Evolutionary conservation across 805 yeast species (phyloP), one percentile per base, ranked within the genome.

Genomic region (Cephaloascus albidus): DNA sequence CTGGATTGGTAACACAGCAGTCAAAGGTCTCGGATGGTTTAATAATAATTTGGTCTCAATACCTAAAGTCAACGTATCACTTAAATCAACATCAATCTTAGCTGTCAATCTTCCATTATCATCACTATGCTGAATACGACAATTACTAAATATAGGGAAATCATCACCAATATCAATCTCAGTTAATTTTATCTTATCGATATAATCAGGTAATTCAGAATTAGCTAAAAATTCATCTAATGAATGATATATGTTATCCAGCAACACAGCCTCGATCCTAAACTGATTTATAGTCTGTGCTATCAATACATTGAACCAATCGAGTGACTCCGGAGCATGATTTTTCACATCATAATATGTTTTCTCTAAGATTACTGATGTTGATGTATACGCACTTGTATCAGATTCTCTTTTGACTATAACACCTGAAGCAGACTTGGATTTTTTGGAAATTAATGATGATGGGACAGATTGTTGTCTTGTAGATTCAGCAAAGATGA

Each of bases 161-260:
- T 89, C 97, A 54, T 87, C 85, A 27, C 98, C 98, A 41, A 93
- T 81, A 50, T 88, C 90, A 19, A 93, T 78, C 51, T 90, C 97
- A 1, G 89, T 84, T 36, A 93, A 76, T 43, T 73, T 74, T 33
- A 93, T 79, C 18, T 74, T 72, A 53, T 82, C 96, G 37, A 93
- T 57, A 56, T 81, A 90, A 40, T 82, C 89, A 1, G 97, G 96
- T 18, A 85, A 58, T 18, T 75, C 75, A 46, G 81, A 76, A 15
- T 70, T 63, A 36, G 70, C 64, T 35, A 90, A 64, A 38, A 85
- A 76, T 38, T 73, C 77, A 50, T 85, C 80, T 37, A 93, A 64
- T 1, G 88, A 79, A 46, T 84, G 81, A 44, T 89, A 78, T 19
- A 93, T 83, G 54, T 87, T 88, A 55, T 93, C 93, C 37, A 88